These are phyloP conservation scores for Inga leiocalycina DNA, from an alignment of 306 rosid genomes.

Conservation along the genomic window DNA sequence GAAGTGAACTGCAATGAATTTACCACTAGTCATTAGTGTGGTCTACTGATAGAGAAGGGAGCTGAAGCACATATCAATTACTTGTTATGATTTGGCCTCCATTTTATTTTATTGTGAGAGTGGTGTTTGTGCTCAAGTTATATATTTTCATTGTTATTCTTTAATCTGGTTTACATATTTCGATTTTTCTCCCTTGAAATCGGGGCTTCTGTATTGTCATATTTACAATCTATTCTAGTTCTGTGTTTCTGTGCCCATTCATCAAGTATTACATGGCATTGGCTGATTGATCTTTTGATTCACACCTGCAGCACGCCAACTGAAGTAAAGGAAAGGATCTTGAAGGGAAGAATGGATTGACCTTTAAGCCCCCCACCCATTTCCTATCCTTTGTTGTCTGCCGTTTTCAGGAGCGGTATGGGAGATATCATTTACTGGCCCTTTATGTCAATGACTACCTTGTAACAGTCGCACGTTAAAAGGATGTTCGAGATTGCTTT, in stretches of 20 bases:
- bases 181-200: neutral
- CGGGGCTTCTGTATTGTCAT: neutral
- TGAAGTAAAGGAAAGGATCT: slow-evolving; percentile 88
- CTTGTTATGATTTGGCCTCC: neutral
- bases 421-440: slow-evolving; percentile 20
- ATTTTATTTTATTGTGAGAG: neutral
- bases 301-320: slow-evolving; percentile 77
- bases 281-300: slow-evolving; percentile 24
- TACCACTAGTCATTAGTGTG: neutral
- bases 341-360: slow-evolving; percentile 98
- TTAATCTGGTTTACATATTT: neutral
- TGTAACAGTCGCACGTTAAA: slow-evolving; percentile 24
- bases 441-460: slow-evolving; percentile 10
- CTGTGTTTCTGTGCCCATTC: slow-evolving; percentile 1
- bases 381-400: slow-evolving; percentile 27
- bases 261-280: slow-evolving; percentile 1
- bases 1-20: neutral
- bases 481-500: neutral
- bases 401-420: slow-evolving; percentile 22
- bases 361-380: neutral
- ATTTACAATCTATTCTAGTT: neutral
- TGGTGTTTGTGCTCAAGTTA: neutral
- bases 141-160: neutral
- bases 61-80: neutral
- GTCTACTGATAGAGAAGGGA: neutral